A percentile compares a stretch with the other conserved stretches of the same genome.
Conservation (phyloP, 1,284 basidiomycete species). For the Peniophora sp. region DNA sequence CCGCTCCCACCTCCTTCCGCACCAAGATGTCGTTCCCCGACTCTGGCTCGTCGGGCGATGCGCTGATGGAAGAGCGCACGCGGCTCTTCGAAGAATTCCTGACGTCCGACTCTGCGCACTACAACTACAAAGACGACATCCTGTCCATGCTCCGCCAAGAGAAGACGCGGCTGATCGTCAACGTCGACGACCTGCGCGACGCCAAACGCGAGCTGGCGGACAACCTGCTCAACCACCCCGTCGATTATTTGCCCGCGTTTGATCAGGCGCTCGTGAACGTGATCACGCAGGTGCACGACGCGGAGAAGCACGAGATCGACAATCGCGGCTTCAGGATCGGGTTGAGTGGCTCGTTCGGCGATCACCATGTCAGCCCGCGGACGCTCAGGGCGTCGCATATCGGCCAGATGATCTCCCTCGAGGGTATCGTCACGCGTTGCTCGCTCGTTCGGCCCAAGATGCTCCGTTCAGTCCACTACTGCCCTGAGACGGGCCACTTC, state of each 20-base stretch:
- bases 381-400: slow-evolving; percentile 86
- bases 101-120: slow-evolving; percentile 64
- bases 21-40: slow-evolving; percentile 52
- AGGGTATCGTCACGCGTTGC: slow-evolving; percentile 98
- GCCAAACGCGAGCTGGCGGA: slow-evolving; percentile 80
- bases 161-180: slow-evolving; percentile 88
- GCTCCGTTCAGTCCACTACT: slow-evolving; percentile 95
- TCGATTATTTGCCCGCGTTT: slow-evolving; percentile 86
- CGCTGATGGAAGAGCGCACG: slow-evolving; percentile 61
- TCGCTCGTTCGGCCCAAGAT: slow-evolving; percentile 98
- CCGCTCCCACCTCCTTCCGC: slow-evolving; percentile 14
- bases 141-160: slow-evolving; percentile 79
- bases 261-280: slow-evolving; percentile 80
- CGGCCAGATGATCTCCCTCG: slow-evolving; percentile 93
- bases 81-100: slow-evolving; percentile 87
- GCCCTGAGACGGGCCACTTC: slow-evolving; percentile 79
- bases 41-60: slow-evolving; percentile 61
- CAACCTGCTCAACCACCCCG: slow-evolving; percentile 84
- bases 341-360: slow-evolving; percentile 97
- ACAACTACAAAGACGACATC: slow-evolving; percentile 87
- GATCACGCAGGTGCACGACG: slow-evolving; percentile 71
- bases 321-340: slow-evolving; percentile 83
- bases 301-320: slow-evolving; percentile 77
- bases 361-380: slow-evolving; percentile 95
- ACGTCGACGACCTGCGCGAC: slow-evolving; percentile 94